phyloP scores from a whole-genome alignment of 371 early-diverging fungal genomes.

The Mortierella sp. region DNA sequence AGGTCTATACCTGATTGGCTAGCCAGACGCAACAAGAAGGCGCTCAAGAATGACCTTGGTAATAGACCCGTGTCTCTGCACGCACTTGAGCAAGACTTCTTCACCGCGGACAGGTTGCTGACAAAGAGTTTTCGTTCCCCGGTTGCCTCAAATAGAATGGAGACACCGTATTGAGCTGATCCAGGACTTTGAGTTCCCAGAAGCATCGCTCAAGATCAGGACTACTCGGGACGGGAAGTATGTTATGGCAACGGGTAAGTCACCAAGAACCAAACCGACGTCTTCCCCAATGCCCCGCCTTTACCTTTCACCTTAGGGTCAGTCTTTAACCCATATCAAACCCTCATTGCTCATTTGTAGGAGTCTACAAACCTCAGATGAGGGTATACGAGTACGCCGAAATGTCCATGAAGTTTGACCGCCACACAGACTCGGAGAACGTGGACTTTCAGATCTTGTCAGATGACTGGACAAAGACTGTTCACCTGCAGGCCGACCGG shows the following conservation, averaged over 20 bases:
- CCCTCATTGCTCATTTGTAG: too few relatives aligned
- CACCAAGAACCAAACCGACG: too few relatives aligned
- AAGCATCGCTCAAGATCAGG: slow-evolving; percentile 89
- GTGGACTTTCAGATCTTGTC: slow-evolving; percentile 91
- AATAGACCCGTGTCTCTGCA: not conserved
- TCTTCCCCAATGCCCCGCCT: too few relatives aligned
- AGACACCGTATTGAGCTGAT: slow-evolving; percentile 91
- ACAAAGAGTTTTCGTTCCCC: not conserved
- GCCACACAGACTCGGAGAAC: slow-evolving; percentile 96
- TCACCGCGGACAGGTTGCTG: too few relatives aligned
- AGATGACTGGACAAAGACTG: slow-evolving; percentile 98
- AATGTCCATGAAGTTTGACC: slow-evolving; percentile 97
- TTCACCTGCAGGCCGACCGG: slow-evolving; percentile 92
- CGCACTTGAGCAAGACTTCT: too few relatives aligned
- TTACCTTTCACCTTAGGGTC: too few relatives aligned
- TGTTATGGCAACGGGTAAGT: slow-evolving; percentile 89
- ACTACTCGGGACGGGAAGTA: slow-evolving; percentile 88
- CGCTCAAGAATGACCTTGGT: slow-evolving; percentile 91
- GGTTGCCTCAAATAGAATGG: slow-evolving; percentile 71
- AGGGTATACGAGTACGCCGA: slow-evolving; percentile 94
- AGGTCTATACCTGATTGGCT: slow-evolving; percentile 96
- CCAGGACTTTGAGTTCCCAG: slow-evolving; percentile 99
- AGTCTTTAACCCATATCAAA: not conserved
- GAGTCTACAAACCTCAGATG: slow-evolving; percentile 98
- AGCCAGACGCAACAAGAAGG: slow-evolving; percentile 82